These are phyloP conservation scores for Colletotrichum tropicicola DNA, from an alignment of 2,329 filamentous ascomycete genomes.

Conservation along the genomic window DNA sequence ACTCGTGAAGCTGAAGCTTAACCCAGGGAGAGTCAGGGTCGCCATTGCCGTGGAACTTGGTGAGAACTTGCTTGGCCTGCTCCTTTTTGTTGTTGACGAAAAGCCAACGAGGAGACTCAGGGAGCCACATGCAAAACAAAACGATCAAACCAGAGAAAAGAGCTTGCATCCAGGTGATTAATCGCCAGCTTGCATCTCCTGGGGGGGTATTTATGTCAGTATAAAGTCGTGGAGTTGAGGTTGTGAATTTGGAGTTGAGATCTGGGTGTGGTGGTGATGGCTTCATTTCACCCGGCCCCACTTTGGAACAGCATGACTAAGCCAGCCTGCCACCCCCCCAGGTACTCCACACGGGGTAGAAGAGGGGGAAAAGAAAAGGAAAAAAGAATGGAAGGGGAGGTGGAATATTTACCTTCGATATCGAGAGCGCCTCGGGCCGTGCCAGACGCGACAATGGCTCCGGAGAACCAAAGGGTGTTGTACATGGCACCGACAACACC, in stretches of 20 bases:
- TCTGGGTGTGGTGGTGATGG: no score
- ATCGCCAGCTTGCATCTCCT: constrained; percentile 48
- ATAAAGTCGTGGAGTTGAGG: no score
- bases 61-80: constrained; percentile 44
- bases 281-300: no score
- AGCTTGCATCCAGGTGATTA: constrained; percentile 54
- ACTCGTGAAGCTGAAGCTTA: constrained; percentile 53
- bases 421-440: constrained; percentile 54
- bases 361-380: no score
- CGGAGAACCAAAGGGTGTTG: constrained; percentile 56
- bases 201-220: no score
- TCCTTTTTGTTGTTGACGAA: constrained; percentile 50
- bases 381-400: no score
- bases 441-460: constrained; percentile 60
- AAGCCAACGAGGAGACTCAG: constrained; percentile 53
- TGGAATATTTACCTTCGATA: no score
- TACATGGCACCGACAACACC: constrained; percentile 51
- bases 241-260: no score
- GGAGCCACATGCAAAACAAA: constrained; percentile 46
- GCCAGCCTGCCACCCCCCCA: no score
- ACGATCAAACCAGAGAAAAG: constrained; percentile 50
- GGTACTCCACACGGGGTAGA: no score
- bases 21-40: constrained; percentile 56
- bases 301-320: no score
- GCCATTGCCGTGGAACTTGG: constrained; percentile 54